Base-by-base conservation (phyloP, 441 rosid genomes). In the Erodium trifolium region DNA sequence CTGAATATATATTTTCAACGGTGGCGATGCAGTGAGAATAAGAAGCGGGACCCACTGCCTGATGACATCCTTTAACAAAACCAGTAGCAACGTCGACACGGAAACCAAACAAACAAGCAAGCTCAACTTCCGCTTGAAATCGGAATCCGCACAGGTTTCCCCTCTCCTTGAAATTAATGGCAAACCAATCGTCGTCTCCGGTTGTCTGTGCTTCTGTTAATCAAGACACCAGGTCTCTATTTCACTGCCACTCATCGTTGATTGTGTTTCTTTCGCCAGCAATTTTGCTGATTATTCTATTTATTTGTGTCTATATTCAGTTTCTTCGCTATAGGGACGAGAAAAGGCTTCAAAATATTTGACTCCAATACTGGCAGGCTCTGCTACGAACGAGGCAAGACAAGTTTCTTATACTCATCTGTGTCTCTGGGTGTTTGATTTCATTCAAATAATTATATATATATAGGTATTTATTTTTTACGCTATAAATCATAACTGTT, bases 361-460 rank as follows among this genome's bases (percentile, higher is more conserved):
- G 96, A 93, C 79, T 85, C 98, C 41, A 84, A 79, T 57, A 82
- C 92, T 3, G 94, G 96, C 45, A 86, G 89, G 75, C 92, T 90
- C 80, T 84, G 89, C 63, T 93, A 93, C 77, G 93, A 90, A 78
- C 80, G 92, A 82, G 91, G 97, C 75, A 67, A 82, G 91, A 96
- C 75, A 67, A 5, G 7, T 47, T 49, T 13, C 5, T 17, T 23
- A 5, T 45, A n/a, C 43, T 16, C 35, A 57, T 64, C 19, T 19
- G 27, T 23, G 27, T 23, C 27, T n/a, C 62, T 66, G 72, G 66
- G n/a, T 27, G 55, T 68, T 1, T n/a, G 67, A 45, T 64, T 19
- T 66, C 4, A 65, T 47, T 55, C 37, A 63, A 10, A 39, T 5
- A 7, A 10, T 39, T 39, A 31, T 16, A 14, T 68, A 1, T 23